Base-by-base conservation (phyloP, 352 stramenopile species). In the Phytophthora quininea region DNA sequence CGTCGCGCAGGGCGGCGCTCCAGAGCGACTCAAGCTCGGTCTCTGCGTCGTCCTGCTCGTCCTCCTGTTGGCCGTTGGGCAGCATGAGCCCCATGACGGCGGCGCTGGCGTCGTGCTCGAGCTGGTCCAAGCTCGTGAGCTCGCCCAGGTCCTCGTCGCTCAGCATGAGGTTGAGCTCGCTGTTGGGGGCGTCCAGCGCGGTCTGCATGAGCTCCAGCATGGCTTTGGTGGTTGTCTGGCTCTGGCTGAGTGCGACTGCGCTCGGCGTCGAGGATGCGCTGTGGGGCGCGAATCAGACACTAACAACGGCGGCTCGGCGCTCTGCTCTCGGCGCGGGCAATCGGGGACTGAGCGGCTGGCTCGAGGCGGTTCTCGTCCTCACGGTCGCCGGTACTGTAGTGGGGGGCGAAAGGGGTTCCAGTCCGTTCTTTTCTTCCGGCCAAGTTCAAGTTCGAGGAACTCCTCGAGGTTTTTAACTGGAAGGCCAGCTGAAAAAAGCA, bases 121-220 rank as follows among this genome's bases (percentile, higher is more conserved):
- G 71, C 46, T 64, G 51, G 35, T 67, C 50, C 12, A 74, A 40
- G 35, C 35, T 40, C 35, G 35, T 11, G 19, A 75, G 30, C 24
- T 74, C 62, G 47, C 59, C 64, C 40, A 78, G 64, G 31, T 67
- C 62, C 33, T 67, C 66, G 58, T 78, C 66, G 43, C 55, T 67
- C 37, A 78, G 54, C 58, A 73, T 61, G 43, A 78, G 53, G 1
- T 66, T 48, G 48, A 77, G 68, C 56, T 77, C 70, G 32, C 43
- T 24, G 49, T 50, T 43, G 46, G 62, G 42, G 15, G 62, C 42
- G 42, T 62, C 55, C 49, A 74, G 62, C 46, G 62, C 64, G 19
- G 19, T 24, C 30, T 71, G 66, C 66, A 74, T 69, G 27, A 78
- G 54, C 54, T 78, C 71, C 29, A 78, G 49, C 71, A 78, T 78